Evolutionary conservation across 768 basidiomycete genomes (phyloP).

Genomic region (Leucosporidium creatinivorum): DNA sequence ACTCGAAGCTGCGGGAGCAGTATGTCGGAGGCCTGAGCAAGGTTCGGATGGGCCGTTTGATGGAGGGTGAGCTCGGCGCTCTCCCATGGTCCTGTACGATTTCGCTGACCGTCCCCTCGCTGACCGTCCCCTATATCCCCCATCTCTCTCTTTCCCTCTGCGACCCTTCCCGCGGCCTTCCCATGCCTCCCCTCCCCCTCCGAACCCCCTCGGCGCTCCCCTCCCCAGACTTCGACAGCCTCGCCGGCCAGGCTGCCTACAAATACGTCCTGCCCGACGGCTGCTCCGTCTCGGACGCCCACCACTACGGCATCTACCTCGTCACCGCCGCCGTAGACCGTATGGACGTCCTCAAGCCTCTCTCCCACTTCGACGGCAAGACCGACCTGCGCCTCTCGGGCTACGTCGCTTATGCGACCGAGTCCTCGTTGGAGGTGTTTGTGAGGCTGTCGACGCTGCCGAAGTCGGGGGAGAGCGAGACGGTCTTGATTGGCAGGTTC

Average conservation of each 20-base stretch:
- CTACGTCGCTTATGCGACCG: slow-evolving; percentile 31
- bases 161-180: not conserved
- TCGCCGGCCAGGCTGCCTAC: slow-evolving; percentile 27
- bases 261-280: slow-evolving; percentile 32
- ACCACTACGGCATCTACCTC: slow-evolving; percentile 31
- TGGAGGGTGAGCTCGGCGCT: slow-evolving; percentile 26
- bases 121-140: not conserved
- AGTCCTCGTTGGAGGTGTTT: slow-evolving; percentile 34
- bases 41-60: slow-evolving; percentile 31
- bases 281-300: slow-evolving; percentile 8
- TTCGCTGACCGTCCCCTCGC: not conserved
- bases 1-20: slow-evolving; percentile 15
- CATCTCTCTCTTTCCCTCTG: not conserved
- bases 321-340: slow-evolving; percentile 38
- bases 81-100: not conserved
- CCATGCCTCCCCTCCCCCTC: no score
- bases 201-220: not conserved
- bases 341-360: slow-evolving; percentile 32
- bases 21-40: slow-evolving; percentile 28
- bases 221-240: slow-evolving; percentile 18
- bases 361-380: slow-evolving; percentile 22
- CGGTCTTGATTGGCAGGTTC: slow-evolving; percentile 35
- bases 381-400: slow-evolving; percentile 35
- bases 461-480: not conserved
- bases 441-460: slow-evolving; percentile 31